These are phyloP conservation scores for Solanum clarkiae DNA, from an alignment of 257 asterid species.

Conservation along the genomic window DNA sequence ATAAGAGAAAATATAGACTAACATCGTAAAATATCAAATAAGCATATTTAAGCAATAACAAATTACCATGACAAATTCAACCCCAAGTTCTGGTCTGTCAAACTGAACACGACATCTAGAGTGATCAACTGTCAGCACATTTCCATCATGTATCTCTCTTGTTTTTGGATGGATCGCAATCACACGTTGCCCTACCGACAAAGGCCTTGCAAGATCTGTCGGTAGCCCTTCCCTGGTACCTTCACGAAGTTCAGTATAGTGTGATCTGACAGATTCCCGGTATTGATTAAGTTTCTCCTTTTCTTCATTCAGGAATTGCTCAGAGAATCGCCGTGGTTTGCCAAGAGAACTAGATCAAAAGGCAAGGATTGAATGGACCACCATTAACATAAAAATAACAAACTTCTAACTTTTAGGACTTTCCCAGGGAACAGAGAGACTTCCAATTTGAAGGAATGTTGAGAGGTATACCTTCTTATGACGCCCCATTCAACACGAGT, in stretches of 20 bases:
- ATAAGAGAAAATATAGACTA: not conserved
- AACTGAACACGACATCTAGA: slow-evolving; percentile 82
- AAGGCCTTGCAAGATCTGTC: slow-evolving; percentile 83
- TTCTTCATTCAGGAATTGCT: slow-evolving; percentile 91
- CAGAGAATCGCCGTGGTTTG: slow-evolving; percentile 84
- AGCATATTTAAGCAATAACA: not conserved
- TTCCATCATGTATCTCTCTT: slow-evolving; percentile 83
- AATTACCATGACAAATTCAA: slow-evolving; percentile 84
- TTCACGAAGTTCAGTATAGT: slow-evolving; percentile 75
- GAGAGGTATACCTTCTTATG: slow-evolving; percentile 59
- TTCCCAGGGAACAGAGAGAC: not conserved
- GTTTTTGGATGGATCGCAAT: slow-evolving; percentile 93
- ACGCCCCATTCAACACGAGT: slow-evolving; percentile 95
- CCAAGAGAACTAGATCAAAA: slow-evolving; percentile 69
- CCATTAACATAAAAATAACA: not conserved
- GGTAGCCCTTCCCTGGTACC: slow-evolving; percentile 84
- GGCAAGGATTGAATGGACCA: not conserved
- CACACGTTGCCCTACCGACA: slow-evolving; percentile 92
- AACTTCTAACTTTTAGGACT: not conserved
- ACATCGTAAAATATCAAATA: not conserved
- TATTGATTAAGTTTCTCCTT: slow-evolving; percentile 81
- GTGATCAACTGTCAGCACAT: slow-evolving; percentile 81
- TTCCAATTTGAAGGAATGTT: not conserved
- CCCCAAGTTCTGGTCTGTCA: slow-evolving; percentile 87
- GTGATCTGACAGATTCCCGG: slow-evolving; percentile 81